A percentile compares a stretch with the other conserved stretches of the same genome.
Conservation (phyloP, 192 early-diverging fungal genomes). For the Backusella westeae region DNA sequence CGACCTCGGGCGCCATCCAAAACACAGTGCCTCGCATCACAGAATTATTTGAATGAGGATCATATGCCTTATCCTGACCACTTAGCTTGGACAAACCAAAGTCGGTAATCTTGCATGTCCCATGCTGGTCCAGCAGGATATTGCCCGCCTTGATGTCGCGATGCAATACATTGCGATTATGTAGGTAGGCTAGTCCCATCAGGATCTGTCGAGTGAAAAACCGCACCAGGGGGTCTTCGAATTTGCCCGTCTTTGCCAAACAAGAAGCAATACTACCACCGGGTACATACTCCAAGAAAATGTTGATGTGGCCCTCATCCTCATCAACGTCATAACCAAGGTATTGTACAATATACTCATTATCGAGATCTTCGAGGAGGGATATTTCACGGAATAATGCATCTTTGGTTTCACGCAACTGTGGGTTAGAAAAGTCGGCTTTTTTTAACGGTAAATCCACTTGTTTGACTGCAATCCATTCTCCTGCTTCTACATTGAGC, state of each 20-base stretch:
- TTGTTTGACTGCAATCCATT: slow-evolving; percentile 85
- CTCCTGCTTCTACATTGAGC: slow-evolving; percentile 62
- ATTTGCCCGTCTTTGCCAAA: slow-evolving; percentile 68
- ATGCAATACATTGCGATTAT: slow-evolving; percentile 71
- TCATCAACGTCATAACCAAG: slow-evolving; percentile 67
- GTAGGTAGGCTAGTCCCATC: slow-evolving; percentile 83
- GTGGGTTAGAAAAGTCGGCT: slow-evolving; percentile 44
- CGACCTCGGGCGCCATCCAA: slow-evolving; percentile 98
- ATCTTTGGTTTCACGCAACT: slow-evolving; percentile 42
- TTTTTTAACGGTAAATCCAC: slow-evolving; percentile 60
- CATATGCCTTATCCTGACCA: slow-evolving; percentile 42
- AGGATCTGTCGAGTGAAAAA: slow-evolving; percentile 82
- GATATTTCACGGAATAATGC: slow-evolving; percentile 74
- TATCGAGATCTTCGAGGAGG: slow-evolving; percentile 73
- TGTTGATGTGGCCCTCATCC: slow-evolving; percentile 68
- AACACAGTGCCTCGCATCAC: slow-evolving; percentile 58
- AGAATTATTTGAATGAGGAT: slow-evolving; percentile 45
- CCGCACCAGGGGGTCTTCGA: slow-evolving; percentile 70
- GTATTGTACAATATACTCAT: slow-evolving; percentile 94
- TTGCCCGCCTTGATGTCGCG: slow-evolving; percentile 85
- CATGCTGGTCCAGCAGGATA: slow-evolving; percentile 75
- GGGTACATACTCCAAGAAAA: slow-evolving; percentile 96
- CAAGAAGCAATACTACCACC: slow-evolving; percentile 86
- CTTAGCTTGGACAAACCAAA: slow-evolving; percentile 93
- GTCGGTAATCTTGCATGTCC: slow-evolving; percentile 93